Conservation (phyloP, 2,329 filamentous ascomycete genomes). For the Verticillium tricorpus region DNA sequence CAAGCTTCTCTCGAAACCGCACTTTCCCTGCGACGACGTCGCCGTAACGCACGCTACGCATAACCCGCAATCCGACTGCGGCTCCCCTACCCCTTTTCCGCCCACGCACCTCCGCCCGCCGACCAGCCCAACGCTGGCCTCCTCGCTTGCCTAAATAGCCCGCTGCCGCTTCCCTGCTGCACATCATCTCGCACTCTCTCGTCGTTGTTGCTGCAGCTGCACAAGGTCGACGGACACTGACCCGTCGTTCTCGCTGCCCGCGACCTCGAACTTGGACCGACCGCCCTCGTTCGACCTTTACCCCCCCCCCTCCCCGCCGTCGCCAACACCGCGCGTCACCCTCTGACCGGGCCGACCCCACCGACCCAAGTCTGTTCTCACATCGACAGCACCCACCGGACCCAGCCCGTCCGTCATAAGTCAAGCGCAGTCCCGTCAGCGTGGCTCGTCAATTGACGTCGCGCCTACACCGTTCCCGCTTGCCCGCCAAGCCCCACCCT, state of each 20-base stretch:
- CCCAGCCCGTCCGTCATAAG: not conserved
- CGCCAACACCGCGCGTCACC: not conserved
- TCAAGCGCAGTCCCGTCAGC: not conserved
- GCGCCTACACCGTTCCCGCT: not conserved
- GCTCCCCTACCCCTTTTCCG: not conserved
- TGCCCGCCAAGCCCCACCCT: not conserved
- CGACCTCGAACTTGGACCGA: not conserved
- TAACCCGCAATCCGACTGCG: not conserved
- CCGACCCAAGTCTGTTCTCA: not conserved
- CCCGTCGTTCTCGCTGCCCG: not conserved
- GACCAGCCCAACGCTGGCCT: not conserved
- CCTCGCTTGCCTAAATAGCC: not conserved
- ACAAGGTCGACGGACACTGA: not conserved
- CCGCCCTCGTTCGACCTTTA: not conserved
- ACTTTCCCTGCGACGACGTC: not conserved
- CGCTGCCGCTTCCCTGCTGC: not conserved
- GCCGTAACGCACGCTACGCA: not conserved
- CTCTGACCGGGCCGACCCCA: not conserved
- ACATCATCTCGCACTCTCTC: not conserved
- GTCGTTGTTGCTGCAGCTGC: not conserved
- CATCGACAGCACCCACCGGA: not conserved
- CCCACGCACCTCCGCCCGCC: not conserved
- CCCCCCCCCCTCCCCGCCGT: not conserved
- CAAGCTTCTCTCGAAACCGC: not conserved
- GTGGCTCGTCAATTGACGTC: not conserved